A percentile compares a stretch with the other conserved stretches of the same genome.
Conservation (phyloP, 2,329 filamentous ascomycete species). For the Aspergillus luchuensis region DNA sequence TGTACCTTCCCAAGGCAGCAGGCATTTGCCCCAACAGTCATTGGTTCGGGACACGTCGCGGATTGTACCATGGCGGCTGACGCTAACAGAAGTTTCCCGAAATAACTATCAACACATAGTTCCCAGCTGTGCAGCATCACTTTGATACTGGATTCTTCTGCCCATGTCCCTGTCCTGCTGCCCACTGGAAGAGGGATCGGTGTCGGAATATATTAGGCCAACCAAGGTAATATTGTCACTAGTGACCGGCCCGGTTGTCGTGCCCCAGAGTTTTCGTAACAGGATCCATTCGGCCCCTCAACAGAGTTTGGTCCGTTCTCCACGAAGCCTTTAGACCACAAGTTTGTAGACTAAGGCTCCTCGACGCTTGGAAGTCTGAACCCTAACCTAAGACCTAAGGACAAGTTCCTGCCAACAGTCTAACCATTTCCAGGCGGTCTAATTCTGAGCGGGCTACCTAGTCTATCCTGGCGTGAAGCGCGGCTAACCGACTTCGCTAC, state of each 20-base stretch:
- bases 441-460: background rate
- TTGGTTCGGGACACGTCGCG: constrained; percentile 5
- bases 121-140: background rate
- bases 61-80: constrained; percentile 2
- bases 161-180: background rate
- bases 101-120: constrained; percentile 2
- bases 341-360: background rate
- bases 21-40: background rate
- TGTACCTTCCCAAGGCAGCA: background rate
- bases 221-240: constrained; percentile 4
- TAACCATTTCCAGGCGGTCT: constrained; percentile 1
- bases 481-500: background rate
- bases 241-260: constrained; percentile 20
- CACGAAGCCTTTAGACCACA: constrained; percentile 21
- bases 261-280: constrained; percentile 29
- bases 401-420: constrained; percentile 1
- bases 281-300: constrained; percentile 20
- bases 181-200: constrained; percentile 4
- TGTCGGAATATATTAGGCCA: constrained; percentile 11
- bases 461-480: constrained; percentile 6
- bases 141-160: background rate
- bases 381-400: constrained; percentile 11
- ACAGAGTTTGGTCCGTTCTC: constrained; percentile 15
- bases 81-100: background rate
- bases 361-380: constrained; percentile 13